Base-by-base conservation (phyloP, 305 asterid genomes). In the Fraxinus ornus region DNA sequence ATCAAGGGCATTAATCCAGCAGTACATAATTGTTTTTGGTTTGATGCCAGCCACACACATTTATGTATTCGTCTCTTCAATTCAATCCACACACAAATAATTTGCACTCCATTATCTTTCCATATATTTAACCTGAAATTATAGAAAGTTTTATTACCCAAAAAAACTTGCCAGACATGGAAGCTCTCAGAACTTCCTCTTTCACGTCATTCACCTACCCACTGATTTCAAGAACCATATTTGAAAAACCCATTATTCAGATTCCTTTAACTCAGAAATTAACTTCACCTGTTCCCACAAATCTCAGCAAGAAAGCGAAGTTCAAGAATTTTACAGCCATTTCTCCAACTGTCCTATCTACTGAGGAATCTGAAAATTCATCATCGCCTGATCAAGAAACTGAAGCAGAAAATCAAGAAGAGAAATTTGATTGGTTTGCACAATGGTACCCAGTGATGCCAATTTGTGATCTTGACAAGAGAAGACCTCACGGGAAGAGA, bases 371-470 rank as follows among this genome's bases (percentile, higher is more conserved):
- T 32, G 62, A 39, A 41, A 32, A 76, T 3, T 78, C 85, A 10
- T 47, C 12, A 21, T 70, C 91, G 8, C 64, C 84, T n/a, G 89
- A 87, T 15, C 81, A 85, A 33, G 89, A 88, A 41, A 26, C 37
- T 32, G 91, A 88, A 74, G 28, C 70, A 0, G 84, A 82, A 37
- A 82, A 26, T 19, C 49, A 24, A 10, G 92, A 81, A 68, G 94
- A 88, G 78, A 93, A 87, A 36, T 96, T 94, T 64, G 97, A 94
- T 26, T 96, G 99, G 99, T 91, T 88, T 24, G 85, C 94, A 8
- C 83, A 96, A 17, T 96, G 99, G 98, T 96, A 96, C 15, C 98
- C 98, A 1, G 84, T 96, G 78, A 91, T 91, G 89, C 97, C 99
- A 4, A 82, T 89, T 19, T 86, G 93, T 84, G 99, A 94, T 86